Evolutionary conservation across 2,329 filamentous ascomycete genomes (phyloP).

Genomic region (Tympanopsis confertula): DNA sequence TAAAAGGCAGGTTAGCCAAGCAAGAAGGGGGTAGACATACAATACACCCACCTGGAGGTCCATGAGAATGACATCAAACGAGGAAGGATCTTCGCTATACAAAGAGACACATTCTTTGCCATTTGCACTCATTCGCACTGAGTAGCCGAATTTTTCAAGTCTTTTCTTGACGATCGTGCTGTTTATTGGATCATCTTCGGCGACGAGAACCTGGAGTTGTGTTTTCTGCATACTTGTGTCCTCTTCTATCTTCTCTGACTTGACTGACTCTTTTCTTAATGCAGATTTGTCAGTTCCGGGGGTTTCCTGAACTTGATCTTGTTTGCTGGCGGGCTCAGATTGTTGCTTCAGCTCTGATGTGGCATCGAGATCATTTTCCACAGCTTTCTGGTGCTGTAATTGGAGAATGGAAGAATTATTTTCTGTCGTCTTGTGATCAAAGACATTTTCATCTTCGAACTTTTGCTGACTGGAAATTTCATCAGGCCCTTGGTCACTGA

Average conservation of each 20-base stretch:
- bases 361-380: too few species aligned
- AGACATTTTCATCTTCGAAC: too few species aligned
- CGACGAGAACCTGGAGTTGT: constrained; percentile 59
- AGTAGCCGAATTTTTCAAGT: constrained; percentile 64
- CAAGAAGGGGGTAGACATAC: constrained; percentile 3
- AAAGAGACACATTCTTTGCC: constrained; percentile 71
- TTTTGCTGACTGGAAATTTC: too few species aligned
- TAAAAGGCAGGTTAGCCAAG: constrained; percentile 18
- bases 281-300: too few species aligned
- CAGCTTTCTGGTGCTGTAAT: too few species aligned
- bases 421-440: too few species aligned
- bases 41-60: constrained; percentile 67
- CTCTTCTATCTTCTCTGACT: constrained; percentile 1
- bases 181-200: constrained; percentile 82
- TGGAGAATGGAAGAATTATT: too few species aligned
- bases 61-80: constrained; percentile 76
- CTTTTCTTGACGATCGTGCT: constrained; percentile 71
- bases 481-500: too few species aligned
- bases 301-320: too few species aligned
- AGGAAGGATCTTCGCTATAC: constrained; percentile 48
- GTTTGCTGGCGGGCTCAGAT: too few species aligned
- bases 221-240: constrained; percentile 8
- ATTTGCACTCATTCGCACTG: constrained; percentile 63
- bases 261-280: constrained; percentile 1
- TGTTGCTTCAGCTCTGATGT: too few species aligned